Evolutionary conservation across 768 basidiomycete genomes (phyloP).

Genomic region (Russula lepida): DNA sequence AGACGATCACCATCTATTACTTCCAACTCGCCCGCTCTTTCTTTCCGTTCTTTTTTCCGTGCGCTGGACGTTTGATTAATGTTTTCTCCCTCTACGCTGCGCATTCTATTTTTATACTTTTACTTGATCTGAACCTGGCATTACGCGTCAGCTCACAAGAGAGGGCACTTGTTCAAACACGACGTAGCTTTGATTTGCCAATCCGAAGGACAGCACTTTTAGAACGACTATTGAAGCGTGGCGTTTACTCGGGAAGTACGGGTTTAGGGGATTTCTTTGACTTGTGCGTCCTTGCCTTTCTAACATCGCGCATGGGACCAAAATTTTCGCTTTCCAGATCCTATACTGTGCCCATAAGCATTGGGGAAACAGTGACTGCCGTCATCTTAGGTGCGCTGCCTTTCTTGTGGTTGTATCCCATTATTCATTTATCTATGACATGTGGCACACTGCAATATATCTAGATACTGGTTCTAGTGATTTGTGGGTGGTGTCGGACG

Average conservation of each 20-base stretch:
- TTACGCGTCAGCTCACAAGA: neutral
- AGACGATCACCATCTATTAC: neutral
- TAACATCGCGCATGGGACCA: too few species aligned
- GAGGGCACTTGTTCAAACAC: neutral
- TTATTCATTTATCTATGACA: neutral
- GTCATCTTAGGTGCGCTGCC: constrained; percentile 13
- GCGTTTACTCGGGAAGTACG: constrained; percentile 6
- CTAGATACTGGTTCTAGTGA: constrained; percentile 20
- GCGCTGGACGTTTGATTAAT: constrained; percentile 15
- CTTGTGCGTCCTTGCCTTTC: neutral
- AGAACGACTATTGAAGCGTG: constrained; percentile 7
- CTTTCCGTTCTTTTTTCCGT: neutral
- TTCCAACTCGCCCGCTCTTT: neutral
- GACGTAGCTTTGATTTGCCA: constrained; percentile 11
- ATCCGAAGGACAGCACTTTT: neutral
- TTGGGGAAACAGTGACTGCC: constrained; percentile 12
- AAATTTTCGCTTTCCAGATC: neutral
- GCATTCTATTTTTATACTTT: neutral
- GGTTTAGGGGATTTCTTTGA: constrained; percentile 17
- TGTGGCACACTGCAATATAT: neutral
- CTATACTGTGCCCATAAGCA: constrained; percentile 14
- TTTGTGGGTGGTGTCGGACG: constrained; percentile 15
- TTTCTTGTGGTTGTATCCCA: neutral
- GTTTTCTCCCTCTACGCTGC: neutral
- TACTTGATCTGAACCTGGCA: neutral